Percentiles rank a stretch among this genome's conserved stretches.
Evolutionary conservation across 352 stramenopile species (phyloP).

Genomic region (Sclerospora graminicola): DNA sequence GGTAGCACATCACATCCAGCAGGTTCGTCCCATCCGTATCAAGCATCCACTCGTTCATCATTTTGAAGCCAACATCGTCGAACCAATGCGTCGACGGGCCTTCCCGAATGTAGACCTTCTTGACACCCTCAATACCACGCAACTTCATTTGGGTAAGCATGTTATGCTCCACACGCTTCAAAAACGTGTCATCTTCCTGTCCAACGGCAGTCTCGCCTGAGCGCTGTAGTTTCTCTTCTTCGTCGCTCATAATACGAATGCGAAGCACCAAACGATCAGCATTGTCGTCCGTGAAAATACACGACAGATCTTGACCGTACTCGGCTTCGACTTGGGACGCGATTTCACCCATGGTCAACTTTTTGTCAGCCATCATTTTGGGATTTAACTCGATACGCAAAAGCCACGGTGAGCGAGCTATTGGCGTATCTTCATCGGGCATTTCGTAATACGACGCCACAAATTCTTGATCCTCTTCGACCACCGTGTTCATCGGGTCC

Average conservation of each 20-base stretch:
- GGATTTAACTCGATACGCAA: slow-evolving; percentile 98
- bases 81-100: slow-evolving; percentile 93
- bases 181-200: slow-evolving; percentile 91
- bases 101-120: slow-evolving; percentile 97
- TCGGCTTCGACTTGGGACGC: slow-evolving; percentile 91
- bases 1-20: slow-evolving; percentile 94
- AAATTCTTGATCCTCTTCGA: slow-evolving; percentile 95
- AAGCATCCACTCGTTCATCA: slow-evolving; percentile 96
- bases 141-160: slow-evolving; percentile 96
- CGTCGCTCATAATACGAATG: slow-evolving; percentile 95
- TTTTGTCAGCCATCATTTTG: slow-evolving; percentile 96
- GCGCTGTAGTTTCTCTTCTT: slow-evolving; percentile 80
- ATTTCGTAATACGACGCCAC: slow-evolving; percentile 98
- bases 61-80: slow-evolving; percentile 91
- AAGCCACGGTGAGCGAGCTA: slow-evolving; percentile 94
- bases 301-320: slow-evolving; percentile 93
- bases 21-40: slow-evolving; percentile 99
- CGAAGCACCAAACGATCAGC: slow-evolving; percentile 94
- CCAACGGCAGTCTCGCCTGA: slow-evolving; percentile 76
- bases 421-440: slow-evolving; percentile 92
- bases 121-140: slow-evolving; percentile 94
- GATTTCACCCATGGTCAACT: slow-evolving; percentile 96
- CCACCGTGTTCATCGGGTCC: slow-evolving; percentile 94
- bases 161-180: slow-evolving; percentile 97
- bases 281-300: slow-evolving; percentile 98